phyloP scores from a whole-genome alignment of 768 basidiomycete species.

The Tephrocybe rancida region DNA sequence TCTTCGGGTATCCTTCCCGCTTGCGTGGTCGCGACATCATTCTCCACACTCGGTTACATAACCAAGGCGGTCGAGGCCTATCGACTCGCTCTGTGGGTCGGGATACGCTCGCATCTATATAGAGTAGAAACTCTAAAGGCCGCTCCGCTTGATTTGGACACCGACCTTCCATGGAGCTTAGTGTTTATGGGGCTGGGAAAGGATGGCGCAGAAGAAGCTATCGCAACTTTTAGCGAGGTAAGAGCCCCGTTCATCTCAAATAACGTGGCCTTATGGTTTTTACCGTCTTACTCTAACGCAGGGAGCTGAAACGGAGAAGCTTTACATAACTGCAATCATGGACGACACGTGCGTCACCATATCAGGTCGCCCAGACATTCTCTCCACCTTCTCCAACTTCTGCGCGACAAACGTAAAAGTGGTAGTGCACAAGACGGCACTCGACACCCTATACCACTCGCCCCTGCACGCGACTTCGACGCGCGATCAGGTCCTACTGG shows the following conservation, averaged over 20 bases:
- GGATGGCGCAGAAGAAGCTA: constrained; percentile 27
- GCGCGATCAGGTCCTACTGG: constrained; percentile 43
- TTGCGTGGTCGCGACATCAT: constrained; percentile 50
- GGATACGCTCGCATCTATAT: constrained; percentile 42
- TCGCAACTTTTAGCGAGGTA: constrained; percentile 21
- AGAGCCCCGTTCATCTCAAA: background rate
- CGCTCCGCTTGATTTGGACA: constrained; percentile 27
- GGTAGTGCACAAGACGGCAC: constrained; percentile 41
- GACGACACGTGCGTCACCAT: constrained; percentile 51
- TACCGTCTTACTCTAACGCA: constrained; percentile 8
- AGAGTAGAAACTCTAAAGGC: constrained; percentile 20
- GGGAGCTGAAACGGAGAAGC: constrained; percentile 17
- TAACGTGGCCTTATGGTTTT: constrained; percentile 11
- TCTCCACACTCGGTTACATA: constrained; percentile 41
- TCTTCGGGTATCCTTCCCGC: constrained; percentile 62
- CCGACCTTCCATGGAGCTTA: constrained; percentile 24
- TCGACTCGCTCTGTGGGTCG: constrained; percentile 55
- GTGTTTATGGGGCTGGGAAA: constrained; percentile 27
- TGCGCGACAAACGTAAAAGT: constrained; percentile 31
- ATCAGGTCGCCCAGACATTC: constrained; percentile 57
- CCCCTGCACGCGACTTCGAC: constrained; percentile 30
- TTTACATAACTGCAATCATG: constrained; percentile 55
- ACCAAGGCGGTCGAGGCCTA: constrained; percentile 46
- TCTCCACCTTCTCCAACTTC: constrained; percentile 42
- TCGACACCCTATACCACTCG: constrained; percentile 58